These are phyloP conservation scores for Phaeoacremonium minimum DNA, from an alignment of 2,329 filamentous ascomycete species.

Conservation along the genomic window DNA sequence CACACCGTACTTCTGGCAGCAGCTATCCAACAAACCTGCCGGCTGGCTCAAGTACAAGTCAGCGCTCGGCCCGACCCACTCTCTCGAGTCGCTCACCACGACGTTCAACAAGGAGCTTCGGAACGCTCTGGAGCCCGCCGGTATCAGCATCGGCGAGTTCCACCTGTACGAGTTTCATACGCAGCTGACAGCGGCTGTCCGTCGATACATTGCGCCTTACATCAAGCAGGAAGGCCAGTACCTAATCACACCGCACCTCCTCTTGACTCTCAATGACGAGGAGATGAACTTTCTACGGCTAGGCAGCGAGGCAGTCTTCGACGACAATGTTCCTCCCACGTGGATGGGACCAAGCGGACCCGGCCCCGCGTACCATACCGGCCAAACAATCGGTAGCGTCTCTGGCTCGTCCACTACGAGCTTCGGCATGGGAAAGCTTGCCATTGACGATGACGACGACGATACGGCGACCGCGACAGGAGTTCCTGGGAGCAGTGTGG, in stretches of 20 bases:
- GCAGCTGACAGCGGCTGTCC: no score
- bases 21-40: no score
- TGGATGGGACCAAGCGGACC: conserved; percentile 40
- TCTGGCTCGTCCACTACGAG: conserved; percentile 21
- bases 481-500: conserved; percentile 29
- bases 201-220: no score
- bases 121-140: no score
- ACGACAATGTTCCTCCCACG: conserved; percentile 32
- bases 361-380: conserved; percentile 42
- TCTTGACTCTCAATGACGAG: conserved; percentile 48
- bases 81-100: no score
- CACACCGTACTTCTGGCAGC: conserved; percentile 29
- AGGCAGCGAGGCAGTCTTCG: conserved; percentile 29
- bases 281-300: conserved; percentile 62
- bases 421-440: conserved; percentile 26
- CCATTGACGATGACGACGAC: conserved; percentile 17
- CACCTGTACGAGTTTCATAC: no score
- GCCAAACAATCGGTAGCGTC: conserved; percentile 25
- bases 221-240: no score
- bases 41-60: no score
- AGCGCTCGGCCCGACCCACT: no score
- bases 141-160: no score
- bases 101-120: no score
- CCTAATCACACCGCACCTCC: conserved; percentile 34
- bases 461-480: conserved; percentile 26